Conservation (phyloP, 352 stramenopile genomes). For the Blastocystis sp. region DNA sequence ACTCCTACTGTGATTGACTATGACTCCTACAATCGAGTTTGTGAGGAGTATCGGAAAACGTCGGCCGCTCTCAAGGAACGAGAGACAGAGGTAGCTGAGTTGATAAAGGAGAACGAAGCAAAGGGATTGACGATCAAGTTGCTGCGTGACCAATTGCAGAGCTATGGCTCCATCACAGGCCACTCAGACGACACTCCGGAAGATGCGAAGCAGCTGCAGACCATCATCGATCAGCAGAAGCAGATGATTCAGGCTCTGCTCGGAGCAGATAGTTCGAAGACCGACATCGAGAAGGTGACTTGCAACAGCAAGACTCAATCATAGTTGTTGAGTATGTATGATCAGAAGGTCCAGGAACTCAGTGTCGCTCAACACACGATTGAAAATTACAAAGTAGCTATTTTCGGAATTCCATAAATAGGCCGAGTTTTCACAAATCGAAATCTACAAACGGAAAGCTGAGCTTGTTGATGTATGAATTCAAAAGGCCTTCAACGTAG, state of each 20-base stretch:
- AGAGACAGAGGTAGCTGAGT: background rate
- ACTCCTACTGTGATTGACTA: conserved; percentile 13
- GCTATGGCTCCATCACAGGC: background rate
- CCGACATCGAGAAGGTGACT: background rate
- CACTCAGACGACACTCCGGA: background rate
- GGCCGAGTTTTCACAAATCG: background rate
- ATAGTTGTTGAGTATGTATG: conserved; percentile 15
- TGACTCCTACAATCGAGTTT: conserved; percentile 5
- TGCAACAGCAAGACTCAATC: background rate
- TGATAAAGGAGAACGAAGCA: conserved; percentile 44
- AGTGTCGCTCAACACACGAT: background rate
- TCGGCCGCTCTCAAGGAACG: conserved; percentile 3
- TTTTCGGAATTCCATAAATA: background rate
- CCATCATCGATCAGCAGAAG: conserved; percentile 21
- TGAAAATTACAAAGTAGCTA: background rate
- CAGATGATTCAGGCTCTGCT: conserved; percentile 24
- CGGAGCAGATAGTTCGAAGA: background rate
- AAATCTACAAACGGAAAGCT: background rate
- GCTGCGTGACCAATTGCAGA: conserved; percentile 7
- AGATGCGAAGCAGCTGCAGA: background rate
- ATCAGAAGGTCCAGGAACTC: background rate
- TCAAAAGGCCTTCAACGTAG: background rate
- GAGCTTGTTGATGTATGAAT: background rate
- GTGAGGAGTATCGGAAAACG: conserved; percentile 38
- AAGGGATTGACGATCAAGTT: conserved; percentile 39